These are phyloP conservation scores for Coniochaeta sp. DNA, from an alignment of 2,329 filamentous ascomycete species.

Conservation along the genomic window DNA sequence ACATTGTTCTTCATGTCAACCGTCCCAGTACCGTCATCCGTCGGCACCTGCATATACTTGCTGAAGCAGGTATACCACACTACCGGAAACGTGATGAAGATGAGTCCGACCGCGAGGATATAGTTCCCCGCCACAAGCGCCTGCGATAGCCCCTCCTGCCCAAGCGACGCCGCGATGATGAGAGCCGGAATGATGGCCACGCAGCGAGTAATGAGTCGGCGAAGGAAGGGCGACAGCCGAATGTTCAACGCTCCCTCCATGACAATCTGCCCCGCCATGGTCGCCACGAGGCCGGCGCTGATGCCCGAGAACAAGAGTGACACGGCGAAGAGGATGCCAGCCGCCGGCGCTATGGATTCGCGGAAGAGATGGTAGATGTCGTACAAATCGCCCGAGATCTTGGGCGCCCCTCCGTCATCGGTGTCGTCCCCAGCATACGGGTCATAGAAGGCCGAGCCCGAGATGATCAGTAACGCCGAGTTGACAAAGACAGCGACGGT, in stretches of 20 bases:
- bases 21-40: slow-evolving; percentile 8
- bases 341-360: slow-evolving; percentile 60
- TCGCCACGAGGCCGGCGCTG: slow-evolving; percentile 66
- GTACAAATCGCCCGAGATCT: slow-evolving; percentile 53
- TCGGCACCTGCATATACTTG: slow-evolving; percentile 19
- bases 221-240: slow-evolving; percentile 18
- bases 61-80: slow-evolving; percentile 20
- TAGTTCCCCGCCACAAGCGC: slow-evolving; percentile 21
- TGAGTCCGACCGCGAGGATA: slow-evolving; percentile 19
- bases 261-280: slow-evolving; percentile 61
- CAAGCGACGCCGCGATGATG: slow-evolving; percentile 21
- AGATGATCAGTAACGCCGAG: slow-evolving; percentile 69
- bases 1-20: slow-evolving; percentile 13
- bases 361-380: slow-evolving; percentile 68
- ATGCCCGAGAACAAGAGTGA: slow-evolving; percentile 62
- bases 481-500: slow-evolving; percentile 78
- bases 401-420: slow-evolving; percentile 48
- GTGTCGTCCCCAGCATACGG: slow-evolving; percentile 14
- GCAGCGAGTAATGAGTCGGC: slow-evolving; percentile 19
- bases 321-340: slow-evolving; percentile 64
- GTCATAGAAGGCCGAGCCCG: slow-evolving; percentile 63
- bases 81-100: slow-evolving; percentile 21
- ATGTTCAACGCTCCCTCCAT: slow-evolving; percentile 22
- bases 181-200: slow-evolving; percentile 22
- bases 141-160: slow-evolving; percentile 17